phyloP scores from a whole-genome alignment of 2,329 filamentous ascomycete species.

The Stagonosporopsis chrysanthemi region DNA sequence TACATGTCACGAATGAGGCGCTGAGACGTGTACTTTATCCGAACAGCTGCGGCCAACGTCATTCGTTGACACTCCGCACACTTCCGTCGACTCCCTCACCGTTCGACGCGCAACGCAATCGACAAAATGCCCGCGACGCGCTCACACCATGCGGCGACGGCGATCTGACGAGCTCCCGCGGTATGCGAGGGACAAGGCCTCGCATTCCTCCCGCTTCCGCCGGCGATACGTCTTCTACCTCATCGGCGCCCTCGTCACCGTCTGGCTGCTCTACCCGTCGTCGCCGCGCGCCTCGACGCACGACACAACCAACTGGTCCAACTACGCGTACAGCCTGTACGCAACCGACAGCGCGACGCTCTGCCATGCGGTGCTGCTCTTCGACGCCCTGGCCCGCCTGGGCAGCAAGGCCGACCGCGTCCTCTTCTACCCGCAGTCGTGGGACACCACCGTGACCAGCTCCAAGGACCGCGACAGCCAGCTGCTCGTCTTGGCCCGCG shows the following conservation, averaged over 20 bases:
- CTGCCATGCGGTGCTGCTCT: slow-evolving; percentile 55
- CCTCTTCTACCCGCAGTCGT: slow-evolving; percentile 54
- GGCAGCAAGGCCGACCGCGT: slow-evolving; percentile 57
- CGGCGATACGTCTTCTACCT: slow-evolving; percentile 43
- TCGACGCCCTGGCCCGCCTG: slow-evolving; percentile 52
- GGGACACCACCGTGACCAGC: slow-evolving; percentile 42
- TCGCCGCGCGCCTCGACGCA: slow-evolving; percentile 24
- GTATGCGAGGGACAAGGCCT: slow-evolving; percentile 28
- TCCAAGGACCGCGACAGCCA: slow-evolving; percentile 52
- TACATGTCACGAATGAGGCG: background rate
- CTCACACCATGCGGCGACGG: slow-evolving; percentile 42
- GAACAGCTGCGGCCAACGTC: slow-evolving; percentile 10
- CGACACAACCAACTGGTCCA: slow-evolving; percentile 43
- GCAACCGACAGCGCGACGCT: slow-evolving; percentile 53
- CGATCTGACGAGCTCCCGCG: slow-evolving; percentile 48
- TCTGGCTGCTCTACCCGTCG: slow-evolving; percentile 34
- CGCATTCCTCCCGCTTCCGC: slow-evolving; percentile 30
- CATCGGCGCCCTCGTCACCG: slow-evolving; percentile 36
- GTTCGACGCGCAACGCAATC: background rate
- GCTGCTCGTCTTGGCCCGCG: slow-evolving; percentile 57
- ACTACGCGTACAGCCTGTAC: slow-evolving; percentile 54
- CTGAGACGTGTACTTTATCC: background rate
- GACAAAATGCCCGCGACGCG: slow-evolving; percentile 7
- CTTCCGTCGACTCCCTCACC: background rate
- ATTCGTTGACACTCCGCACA: slow-evolving; percentile 8